A percentile compares a stretch with the other conserved stretches of the same genome.
These are phyloP conservation scores for Elaeis guineensis DNA, from an alignment of 176 grass and related monocot genomes.

Conservation along the genomic window DNA sequence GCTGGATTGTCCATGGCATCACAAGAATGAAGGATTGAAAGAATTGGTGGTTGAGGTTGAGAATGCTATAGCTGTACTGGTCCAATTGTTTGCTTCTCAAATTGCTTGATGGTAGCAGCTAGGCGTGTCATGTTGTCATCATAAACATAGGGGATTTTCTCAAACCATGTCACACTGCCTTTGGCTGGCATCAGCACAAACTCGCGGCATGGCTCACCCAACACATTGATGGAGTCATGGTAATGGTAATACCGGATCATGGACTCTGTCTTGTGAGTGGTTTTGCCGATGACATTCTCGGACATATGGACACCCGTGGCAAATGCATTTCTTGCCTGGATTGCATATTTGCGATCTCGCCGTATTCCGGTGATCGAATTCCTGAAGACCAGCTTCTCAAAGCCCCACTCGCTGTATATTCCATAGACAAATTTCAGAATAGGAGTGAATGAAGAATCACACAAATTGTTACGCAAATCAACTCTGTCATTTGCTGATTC, in stretches of 20 bases:
- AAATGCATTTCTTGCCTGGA: conserved; percentile 58
- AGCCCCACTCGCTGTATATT: conserved; percentile 65
- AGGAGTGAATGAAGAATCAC: too few species aligned
- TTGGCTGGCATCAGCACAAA: conserved; percentile 27
- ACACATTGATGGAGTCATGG: conserved; percentile 71
- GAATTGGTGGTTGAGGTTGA: too few species aligned
- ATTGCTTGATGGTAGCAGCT: conserved; percentile 31
- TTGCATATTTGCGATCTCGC: conserved; percentile 76
- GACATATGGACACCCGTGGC: conserved; percentile 84
- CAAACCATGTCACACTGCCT: conserved; percentile 38
- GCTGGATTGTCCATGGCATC: too few species aligned
- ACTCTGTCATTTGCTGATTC: too few species aligned
- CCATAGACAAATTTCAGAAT: not conserved
- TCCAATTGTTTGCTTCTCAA: conserved; percentile 58
- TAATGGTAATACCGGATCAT: conserved; percentile 90
- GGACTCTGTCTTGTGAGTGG: conserved; percentile 63
- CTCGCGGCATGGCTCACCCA: conserved; percentile 65
- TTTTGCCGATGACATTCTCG: conserved; percentile 47
- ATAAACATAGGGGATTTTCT: conserved; percentile 57
- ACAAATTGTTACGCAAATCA: too few species aligned
- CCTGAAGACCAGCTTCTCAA: conserved; percentile 74
- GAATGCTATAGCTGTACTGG: conserved; percentile 21
- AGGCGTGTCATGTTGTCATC: conserved; percentile 57
- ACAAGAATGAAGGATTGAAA: too few species aligned
- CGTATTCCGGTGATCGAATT: conserved; percentile 52